phyloP scores from a whole-genome alignment of 768 basidiomycete species.

The Daedalea quercina region DNA sequence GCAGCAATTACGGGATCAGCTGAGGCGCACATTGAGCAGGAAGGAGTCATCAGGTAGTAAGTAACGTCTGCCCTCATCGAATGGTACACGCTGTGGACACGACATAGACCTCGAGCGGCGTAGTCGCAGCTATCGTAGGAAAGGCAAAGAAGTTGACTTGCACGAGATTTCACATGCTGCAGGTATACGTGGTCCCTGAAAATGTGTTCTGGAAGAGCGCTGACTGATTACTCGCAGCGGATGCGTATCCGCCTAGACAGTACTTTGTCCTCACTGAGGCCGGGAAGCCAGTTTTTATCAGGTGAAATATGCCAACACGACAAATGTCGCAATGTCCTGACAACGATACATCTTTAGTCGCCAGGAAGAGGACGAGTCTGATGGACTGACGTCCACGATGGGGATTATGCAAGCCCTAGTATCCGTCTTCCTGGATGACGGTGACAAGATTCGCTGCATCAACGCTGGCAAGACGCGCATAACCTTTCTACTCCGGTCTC shows the following conservation, averaged over 20 bases:
- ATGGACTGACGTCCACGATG: conserved; percentile 70
- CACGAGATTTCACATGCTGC: conserved; percentile 34
- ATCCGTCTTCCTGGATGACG: conserved; percentile 91
- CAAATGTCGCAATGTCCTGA: not conserved
- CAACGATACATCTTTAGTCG: conserved; percentile 28
- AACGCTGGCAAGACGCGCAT: conserved; percentile 80
- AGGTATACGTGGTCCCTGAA: conserved; percentile 20
- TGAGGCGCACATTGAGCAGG: conserved; percentile 58
- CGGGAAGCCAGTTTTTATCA: conserved; percentile 94
- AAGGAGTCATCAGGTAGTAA: conserved; percentile 45
- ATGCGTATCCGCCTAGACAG: conserved; percentile 28
- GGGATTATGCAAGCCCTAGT: conserved; percentile 94
- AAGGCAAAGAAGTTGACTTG: conserved; percentile 18
- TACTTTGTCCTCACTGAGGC: conserved; percentile 94
- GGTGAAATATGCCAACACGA: conserved; percentile 35
- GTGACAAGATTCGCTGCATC: conserved; percentile 80
- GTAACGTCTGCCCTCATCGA: conserved; percentile 2
- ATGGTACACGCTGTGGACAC: not conserved
- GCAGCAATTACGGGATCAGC: conserved; percentile 61
- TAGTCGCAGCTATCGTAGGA: not conserved
- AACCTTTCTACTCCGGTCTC: conserved; percentile 78
- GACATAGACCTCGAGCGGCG: not conserved
- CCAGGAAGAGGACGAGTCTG: conserved; percentile 48
- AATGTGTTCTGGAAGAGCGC: not conserved
- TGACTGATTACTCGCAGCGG: conserved; percentile 1